phyloP scores from a whole-genome alignment of 1,284 basidiomycete genomes.

The Neonothopanus nambi region DNA sequence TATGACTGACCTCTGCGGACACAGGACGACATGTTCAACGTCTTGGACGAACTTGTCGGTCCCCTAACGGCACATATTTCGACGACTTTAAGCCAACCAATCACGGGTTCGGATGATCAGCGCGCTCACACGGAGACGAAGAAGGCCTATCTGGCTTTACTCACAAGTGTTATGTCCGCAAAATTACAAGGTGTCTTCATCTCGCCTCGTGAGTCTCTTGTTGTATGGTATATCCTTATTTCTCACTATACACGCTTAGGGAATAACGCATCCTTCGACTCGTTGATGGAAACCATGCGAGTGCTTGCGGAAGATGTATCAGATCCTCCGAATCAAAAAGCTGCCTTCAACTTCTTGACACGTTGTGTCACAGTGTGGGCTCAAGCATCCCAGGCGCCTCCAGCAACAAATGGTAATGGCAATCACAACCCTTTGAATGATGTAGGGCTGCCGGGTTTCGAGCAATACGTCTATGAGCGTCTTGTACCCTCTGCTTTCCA shows the following conservation, averaged over 20 bases:
- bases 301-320: conserved; percentile 74
- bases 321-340: conserved; percentile 76
- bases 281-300: conserved; percentile 74
- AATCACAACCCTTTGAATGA: conserved; percentile 31
- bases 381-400: conserved; percentile 39
- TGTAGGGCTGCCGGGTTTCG: conserved; percentile 81
- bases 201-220: conserved; percentile 68
- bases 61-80: conserved; percentile 87
- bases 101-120: conserved; percentile 90
- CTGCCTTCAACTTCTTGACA: conserved; percentile 82
- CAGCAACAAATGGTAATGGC: conserved; percentile 39
- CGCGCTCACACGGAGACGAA: conserved; percentile 85
- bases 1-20: background rate
- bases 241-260: conserved; percentile 42
- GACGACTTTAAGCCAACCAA: conserved; percentile 78
- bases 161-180: conserved; percentile 82
- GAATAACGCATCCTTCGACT: conserved; percentile 79
- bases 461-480: conserved; percentile 89
- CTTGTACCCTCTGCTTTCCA: conserved; percentile 84
- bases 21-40: conserved; percentile 77
- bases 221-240: background rate
- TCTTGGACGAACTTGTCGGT: conserved; percentile 89
- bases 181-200: conserved; percentile 86
- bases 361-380: conserved; percentile 85
- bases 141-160: conserved; percentile 84